A percentile compares a stretch with the other conserved stretches of the same genome.
Conservation (phyloP, 345 rosid genomes). For the Arabidopsis arenosa region DNA sequence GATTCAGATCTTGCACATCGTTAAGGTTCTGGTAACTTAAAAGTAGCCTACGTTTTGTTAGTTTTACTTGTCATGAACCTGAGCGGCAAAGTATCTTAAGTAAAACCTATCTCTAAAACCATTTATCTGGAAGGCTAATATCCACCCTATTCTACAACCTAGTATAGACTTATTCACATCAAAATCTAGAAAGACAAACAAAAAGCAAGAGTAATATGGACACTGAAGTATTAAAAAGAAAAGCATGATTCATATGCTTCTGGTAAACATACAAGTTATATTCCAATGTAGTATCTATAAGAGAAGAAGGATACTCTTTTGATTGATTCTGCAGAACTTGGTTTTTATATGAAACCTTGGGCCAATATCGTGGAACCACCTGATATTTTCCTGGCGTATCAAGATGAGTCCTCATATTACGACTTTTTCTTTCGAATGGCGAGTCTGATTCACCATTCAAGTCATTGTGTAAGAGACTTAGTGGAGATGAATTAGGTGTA, state of each 20-base stretch:
- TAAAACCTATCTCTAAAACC: conserved; percentile 17
- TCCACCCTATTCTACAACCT: conserved; percentile 24
- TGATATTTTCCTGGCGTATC: conserved; percentile 75
- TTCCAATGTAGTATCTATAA: conserved; percentile 22
- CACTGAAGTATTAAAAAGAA: conserved; percentile 11
- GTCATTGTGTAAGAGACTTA: conserved; percentile 57
- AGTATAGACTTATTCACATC: conserved; percentile 5
- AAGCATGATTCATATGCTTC: conserved; percentile 20
- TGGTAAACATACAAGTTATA: conserved; percentile 22
- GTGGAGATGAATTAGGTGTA: conserved; percentile 49
- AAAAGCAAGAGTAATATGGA: conserved; percentile 17
- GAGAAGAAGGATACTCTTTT: conserved; percentile 86
- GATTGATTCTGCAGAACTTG: conserved; percentile 72
- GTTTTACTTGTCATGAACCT: conserved; percentile 31
- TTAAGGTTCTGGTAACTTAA: conserved; percentile 58
- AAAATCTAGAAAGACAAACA: conserved; percentile 24
- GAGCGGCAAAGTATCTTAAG: conserved; percentile 32
- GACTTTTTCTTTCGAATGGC: conserved; percentile 53
- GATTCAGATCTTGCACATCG: conserved; percentile 71
- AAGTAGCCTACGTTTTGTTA: conserved; percentile 10
- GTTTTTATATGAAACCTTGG: conserved; percentile 63
- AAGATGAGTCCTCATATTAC: conserved; percentile 63
- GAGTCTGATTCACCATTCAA: conserved; percentile 61
- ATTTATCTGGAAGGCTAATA: conserved; percentile 5
- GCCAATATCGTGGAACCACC: conserved; percentile 82